Percentiles rank a stretch among this genome's conserved stretches.
These are phyloP conservation scores for Lachnellula hyalina DNA, from an alignment of 2,329 filamentous ascomycete species.

Conservation along the genomic window DNA sequence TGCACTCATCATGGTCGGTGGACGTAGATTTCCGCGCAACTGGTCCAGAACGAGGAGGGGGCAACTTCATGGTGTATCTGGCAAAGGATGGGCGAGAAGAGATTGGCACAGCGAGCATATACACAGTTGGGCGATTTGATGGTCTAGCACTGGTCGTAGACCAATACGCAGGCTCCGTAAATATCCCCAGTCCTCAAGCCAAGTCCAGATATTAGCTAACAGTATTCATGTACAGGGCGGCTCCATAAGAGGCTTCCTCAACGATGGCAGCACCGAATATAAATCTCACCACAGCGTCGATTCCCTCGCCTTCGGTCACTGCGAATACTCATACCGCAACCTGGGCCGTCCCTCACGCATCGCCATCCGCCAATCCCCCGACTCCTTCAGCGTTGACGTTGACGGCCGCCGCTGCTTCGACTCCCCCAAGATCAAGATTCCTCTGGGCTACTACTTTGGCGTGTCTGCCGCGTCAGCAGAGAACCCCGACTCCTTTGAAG, in stretches of 20 bases:
- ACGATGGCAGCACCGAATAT: constrained; percentile 81
- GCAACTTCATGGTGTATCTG: constrained; percentile 94
- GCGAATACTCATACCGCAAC: constrained; percentile 86
- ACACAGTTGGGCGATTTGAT: constrained; percentile 80
- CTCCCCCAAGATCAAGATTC: constrained; percentile 72
- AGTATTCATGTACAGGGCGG: constrained; percentile 47
- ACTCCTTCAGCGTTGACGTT: constrained; percentile 69
- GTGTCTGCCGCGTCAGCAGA: constrained; percentile 85
- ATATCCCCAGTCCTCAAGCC: constrained; percentile 13
- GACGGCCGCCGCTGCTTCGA: constrained; percentile 81
- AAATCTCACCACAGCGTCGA: constrained; percentile 72
- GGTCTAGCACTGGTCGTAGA: constrained; percentile 86
- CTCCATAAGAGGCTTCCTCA: constrained; percentile 85
- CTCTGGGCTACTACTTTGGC: constrained; percentile 77
- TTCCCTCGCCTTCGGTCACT: constrained; percentile 86
- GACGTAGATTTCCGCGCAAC: constrained; percentile 85
- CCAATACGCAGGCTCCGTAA: constrained; percentile 64
- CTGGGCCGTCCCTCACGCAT: constrained; percentile 77
- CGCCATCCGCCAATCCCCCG: constrained; percentile 62
- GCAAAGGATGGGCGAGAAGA: constrained; percentile 60
- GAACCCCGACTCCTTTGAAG: constrained; percentile 88
- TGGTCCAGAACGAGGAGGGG: constrained; percentile 77
- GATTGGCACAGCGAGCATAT: constrained; percentile 71
- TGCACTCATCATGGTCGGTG: constrained; percentile 68
- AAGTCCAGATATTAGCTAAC: constrained; percentile 8